Evolutionary conservation across 805 yeast genomes (phyloP), one percentile per base, ranked within the genome.

Genomic region (Lachancea kluyveri): DNA sequence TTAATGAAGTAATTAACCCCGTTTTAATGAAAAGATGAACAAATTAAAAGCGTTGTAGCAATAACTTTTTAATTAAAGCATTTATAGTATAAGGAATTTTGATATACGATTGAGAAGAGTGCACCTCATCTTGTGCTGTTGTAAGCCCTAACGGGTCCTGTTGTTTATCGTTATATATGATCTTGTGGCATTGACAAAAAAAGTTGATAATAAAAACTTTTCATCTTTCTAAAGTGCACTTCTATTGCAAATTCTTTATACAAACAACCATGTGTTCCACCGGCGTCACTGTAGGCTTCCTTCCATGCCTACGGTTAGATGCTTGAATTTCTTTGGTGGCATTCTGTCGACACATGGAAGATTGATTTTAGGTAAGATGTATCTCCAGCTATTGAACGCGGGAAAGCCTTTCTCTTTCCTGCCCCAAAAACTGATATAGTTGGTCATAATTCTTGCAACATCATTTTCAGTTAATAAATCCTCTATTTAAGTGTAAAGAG

Each of bases 321-420:
- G 57, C 50, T 39, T 26, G 29, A 27, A 39, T 13, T 25, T 15
- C 17, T 25, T 24, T 21, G 34, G 30, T 26, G 22, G 33, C 18
- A 30, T 33, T 21, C 25, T 12, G 11, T 20, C 34, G 45, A 27
- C 36, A 37, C 48, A 45, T 49, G 60, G 52, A 24, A 54, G 50
- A 54, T 34, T 30, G 33, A 54, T 25, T 30, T 31, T 33, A n/a
- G n/a, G 31, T 26, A 55, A 46, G 59, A 52, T 50, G 60, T 55
- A 55, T 55, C 60, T 55, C 60, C 60, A 55, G 60, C 53, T 54
- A 55, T 50, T 54, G 59, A 55, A 39, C 32, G 36, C 24, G 49
- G 43, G 41, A 40, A 43, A 48, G 55, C 55, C 48, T 51, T 54
- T 54, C 42, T 50, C 56, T 49, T 50, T 52, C 46, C 43, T 29